Evolutionary conservation across 306 rosid species (phyloP), one percentile per base, ranked within the genome.

Genomic region (Dryas octopetala): DNA sequence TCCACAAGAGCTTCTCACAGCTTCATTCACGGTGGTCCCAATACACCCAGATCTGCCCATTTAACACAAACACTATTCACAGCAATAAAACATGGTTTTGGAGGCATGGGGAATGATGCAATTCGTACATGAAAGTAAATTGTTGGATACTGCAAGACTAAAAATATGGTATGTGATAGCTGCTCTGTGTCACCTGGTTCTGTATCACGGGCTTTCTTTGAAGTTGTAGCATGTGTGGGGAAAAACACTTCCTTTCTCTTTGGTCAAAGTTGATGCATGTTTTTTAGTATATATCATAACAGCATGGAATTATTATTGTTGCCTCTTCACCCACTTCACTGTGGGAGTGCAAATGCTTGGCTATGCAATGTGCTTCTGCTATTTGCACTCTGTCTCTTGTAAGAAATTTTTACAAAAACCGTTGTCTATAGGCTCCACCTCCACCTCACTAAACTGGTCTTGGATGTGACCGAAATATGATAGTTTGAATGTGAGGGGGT

Each of bases 21-120:
- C 69, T 79, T 76, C 79, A 64, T 48, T 76, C 79, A 40, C 62
- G 55, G 86, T 78, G 96, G 91, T 86, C 91, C 89, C 84, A 83
- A 71, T 10, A 63, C 63, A 9, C 77, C 47, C 79, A 78, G 86
- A 80, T 78, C 83, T 80, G 79, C 85, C 64, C 65, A 80, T 80
- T 84, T 78, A 81, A 73, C 78, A 74, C 86, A 64, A 66, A 69
- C 60, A n/a, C 67, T 69, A 59, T 62, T 51, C 17, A 54, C 76
- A 83, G 81, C 70, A 59, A 70, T 83, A 7, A n/a, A 47, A 46
- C 48, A 6, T 28, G 26, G 12, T 77, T 78, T 73, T 81, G 83
- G 83, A 82, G 74, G 80, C 77, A 76, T 80, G 71, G 85, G 86
- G 80, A 87, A 85, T 85, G 83, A 78, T 69, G 87, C 85, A 80